These are phyloP conservation scores for Xylaria sp. DNA, from an alignment of 2,329 filamentous ascomycete genomes.

Conservation along the genomic window DNA sequence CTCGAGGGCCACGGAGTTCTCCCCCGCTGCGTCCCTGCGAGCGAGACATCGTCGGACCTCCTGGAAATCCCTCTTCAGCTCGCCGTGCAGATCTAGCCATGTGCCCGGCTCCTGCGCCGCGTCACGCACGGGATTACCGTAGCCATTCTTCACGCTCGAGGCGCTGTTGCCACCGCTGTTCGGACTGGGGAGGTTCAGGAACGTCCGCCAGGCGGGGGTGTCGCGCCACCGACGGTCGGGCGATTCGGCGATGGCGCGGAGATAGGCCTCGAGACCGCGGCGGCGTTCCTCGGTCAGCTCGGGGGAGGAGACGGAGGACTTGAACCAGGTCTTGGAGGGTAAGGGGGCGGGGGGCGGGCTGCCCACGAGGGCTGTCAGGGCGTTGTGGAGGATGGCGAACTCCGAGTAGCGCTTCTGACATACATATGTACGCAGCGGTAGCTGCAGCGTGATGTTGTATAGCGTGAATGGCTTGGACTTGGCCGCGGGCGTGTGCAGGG, in stretches of 20 bases:
- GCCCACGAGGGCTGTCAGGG: constrained; percentile 56
- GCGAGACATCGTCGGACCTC: constrained; percentile 62
- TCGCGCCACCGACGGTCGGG: constrained; percentile 74
- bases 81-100: constrained; percentile 71
- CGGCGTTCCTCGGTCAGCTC: constrained; percentile 68
- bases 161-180: constrained; percentile 45
- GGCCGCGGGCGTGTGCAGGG: constrained; percentile 43
- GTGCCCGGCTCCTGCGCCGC: constrained; percentile 56
- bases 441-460: constrained; percentile 72
- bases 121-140: constrained; percentile 29
- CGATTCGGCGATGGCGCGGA: constrained; percentile 64
- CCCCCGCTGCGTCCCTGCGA: constrained; percentile 56
- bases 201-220: constrained; percentile 65
- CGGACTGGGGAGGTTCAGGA: constrained; percentile 61
- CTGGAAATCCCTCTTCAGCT: constrained; percentile 67
- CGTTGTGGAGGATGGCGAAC: constrained; percentile 61
- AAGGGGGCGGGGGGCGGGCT: constrained; percentile 60
- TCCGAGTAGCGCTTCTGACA: constrained; percentile 80
- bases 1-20: constrained; percentile 47
- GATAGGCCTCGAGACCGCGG: constrained; percentile 61
- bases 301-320: constrained; percentile 63
- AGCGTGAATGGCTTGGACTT: constrained; percentile 65
- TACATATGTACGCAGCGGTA: constrained; percentile 70
- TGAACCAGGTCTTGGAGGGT: constrained; percentile 72
- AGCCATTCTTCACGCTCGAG: constrained; percentile 42